Percentiles rank a stretch among this genome's conserved stretches.
These are phyloP conservation scores for Fusarium staphyleae DNA, from an alignment of 2,329 filamentous ascomycete species.

Conservation along the genomic window DNA sequence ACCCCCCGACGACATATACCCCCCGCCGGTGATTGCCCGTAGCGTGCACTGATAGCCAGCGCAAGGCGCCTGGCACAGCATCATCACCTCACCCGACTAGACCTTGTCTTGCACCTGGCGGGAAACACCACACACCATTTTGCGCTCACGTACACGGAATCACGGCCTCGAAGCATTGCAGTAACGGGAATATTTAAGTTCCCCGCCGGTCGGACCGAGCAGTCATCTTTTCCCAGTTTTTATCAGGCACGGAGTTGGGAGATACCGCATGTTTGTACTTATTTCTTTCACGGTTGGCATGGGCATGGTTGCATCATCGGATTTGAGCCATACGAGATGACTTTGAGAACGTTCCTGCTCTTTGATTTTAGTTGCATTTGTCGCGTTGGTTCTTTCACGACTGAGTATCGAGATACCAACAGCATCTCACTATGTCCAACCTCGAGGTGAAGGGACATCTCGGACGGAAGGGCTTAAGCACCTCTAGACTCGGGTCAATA, in stretches of 20 bases:
- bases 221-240: constrained; percentile 25
- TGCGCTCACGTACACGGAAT: constrained; percentile 25
- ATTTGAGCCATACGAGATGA: constrained; percentile 23
- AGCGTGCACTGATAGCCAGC: constrained; percentile 7
- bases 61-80: constrained; percentile 7
- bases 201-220: constrained; percentile 20
- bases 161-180: constrained; percentile 33
- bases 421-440: neutral
- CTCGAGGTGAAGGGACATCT: constrained; percentile 15
- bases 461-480: constrained; percentile 24
- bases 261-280: constrained; percentile 16
- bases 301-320: constrained; percentile 33
- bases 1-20: too few species aligned
- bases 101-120: constrained; percentile 20
- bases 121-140: constrained; percentile 20
- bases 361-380: constrained; percentile 25
- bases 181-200: constrained; percentile 17
- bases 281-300: constrained; percentile 29
- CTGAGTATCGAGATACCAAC: constrained; percentile 1
- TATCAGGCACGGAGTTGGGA: constrained; percentile 36
- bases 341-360: constrained; percentile 19
- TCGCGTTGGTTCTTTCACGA: constrained; percentile 18
- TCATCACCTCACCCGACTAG: constrained; percentile 6
- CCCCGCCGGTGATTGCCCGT: constrained; percentile 13
- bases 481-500: constrained; percentile 30